phyloP scores from a whole-genome alignment of 768 basidiomycete species.

The Dentipellis fragilis region DNA sequence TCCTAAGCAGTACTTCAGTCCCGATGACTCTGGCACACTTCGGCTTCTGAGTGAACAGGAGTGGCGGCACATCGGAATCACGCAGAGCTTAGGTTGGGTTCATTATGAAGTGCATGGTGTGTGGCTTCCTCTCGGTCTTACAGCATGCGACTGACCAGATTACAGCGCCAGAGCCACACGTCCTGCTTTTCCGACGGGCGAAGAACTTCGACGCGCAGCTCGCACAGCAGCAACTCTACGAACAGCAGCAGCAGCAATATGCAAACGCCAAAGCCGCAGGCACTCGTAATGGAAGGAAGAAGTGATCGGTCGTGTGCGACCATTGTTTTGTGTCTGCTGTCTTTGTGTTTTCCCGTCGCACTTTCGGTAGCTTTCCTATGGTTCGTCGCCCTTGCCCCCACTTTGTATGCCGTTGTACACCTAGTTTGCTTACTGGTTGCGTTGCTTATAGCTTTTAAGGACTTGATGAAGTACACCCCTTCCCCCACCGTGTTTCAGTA shows the following conservation, averaged over 20 bases:
- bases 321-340: slow-evolving; percentile 11
- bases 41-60: slow-evolving; percentile 79
- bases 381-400: not conserved
- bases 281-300: slow-evolving; percentile 32
- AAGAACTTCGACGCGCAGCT: slow-evolving; percentile 45
- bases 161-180: slow-evolving; percentile 85
- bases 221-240: slow-evolving; percentile 10
- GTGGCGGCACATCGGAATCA: slow-evolving; percentile 95
- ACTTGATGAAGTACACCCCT: too few relatives aligned
- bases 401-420: not conserved
- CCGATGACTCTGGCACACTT: slow-evolving; percentile 65
- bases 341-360: slow-evolving; percentile 4
- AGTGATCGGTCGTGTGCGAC: slow-evolving; percentile 17
- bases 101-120: slow-evolving; percentile 95
- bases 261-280: slow-evolving; percentile 17
- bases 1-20: slow-evolving; percentile 74
- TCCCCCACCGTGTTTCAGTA: too few relatives aligned
- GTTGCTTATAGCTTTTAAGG: too few relatives aligned
- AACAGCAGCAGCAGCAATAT: slow-evolving; percentile 10
- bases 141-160: slow-evolving; percentile 1
- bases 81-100: slow-evolving; percentile 93
- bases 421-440: not conserved
- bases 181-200: slow-evolving; percentile 81
- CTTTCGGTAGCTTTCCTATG: not conserved
- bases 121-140: slow-evolving; percentile 1